Conservation (phyloP, 2,329 filamentous ascomycete genomes). For the Fonsecaea erecta region DNA sequence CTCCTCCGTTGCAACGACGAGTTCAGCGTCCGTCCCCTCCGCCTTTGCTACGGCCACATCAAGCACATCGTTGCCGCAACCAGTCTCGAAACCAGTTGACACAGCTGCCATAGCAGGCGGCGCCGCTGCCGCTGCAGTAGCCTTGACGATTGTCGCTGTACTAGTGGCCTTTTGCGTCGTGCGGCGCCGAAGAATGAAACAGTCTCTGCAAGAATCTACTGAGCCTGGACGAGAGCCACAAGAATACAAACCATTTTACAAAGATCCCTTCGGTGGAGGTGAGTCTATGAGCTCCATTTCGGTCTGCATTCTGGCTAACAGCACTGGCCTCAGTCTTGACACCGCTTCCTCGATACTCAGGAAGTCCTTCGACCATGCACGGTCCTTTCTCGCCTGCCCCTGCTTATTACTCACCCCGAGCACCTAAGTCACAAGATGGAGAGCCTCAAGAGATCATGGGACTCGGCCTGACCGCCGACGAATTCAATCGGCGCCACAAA, state of each 20-base stretch:
- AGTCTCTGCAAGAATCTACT: not conserved
- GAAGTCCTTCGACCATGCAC: conserved; percentile 5
- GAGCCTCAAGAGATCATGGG: conserved; percentile 33
- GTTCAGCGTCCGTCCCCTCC: conserved; percentile 2
- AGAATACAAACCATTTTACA: conserved; percentile 19
- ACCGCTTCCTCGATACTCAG: conserved; percentile 19
- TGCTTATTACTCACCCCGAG: conserved; percentile 16
- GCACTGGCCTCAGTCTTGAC: conserved; percentile 8
- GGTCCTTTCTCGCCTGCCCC: conserved; percentile 21
- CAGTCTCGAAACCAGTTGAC: conserved; percentile 8
- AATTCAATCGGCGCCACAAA: conserved; percentile 26
- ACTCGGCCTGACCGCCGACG: conserved; percentile 20
- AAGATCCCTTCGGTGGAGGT: conserved; percentile 8
- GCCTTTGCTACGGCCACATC: conserved; percentile 6
- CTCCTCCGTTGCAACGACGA: conserved; percentile 18
- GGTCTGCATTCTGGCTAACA: not conserved
- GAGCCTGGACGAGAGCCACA: not conserved
- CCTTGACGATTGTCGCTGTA: conserved; percentile 12
- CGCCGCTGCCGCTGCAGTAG: conserved; percentile 17
- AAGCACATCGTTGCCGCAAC: not conserved
- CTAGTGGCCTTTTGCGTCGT: conserved; percentile 13
- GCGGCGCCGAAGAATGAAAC: conserved; percentile 19
- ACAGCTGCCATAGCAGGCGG: conserved; percentile 21
- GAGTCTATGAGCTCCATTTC: not conserved
- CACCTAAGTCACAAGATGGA: conserved; percentile 10